phyloP scores from a whole-genome alignment of 257 asterid genomes.

The Solanum bulbocastanum region DNA sequence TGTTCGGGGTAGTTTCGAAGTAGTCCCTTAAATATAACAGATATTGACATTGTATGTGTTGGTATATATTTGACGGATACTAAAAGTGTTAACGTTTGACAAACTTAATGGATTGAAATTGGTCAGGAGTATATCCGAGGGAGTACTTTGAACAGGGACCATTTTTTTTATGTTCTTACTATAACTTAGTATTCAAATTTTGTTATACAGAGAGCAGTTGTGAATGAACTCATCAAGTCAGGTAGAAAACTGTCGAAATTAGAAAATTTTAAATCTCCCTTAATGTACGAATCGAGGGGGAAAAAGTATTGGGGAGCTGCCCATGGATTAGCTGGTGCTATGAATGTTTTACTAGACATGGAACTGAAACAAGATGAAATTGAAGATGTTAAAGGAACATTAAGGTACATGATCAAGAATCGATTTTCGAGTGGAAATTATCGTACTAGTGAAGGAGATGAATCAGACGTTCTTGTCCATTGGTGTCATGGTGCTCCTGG shows the following conservation, averaged over 20 bases:
- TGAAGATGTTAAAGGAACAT: slow-evolving; percentile 56
- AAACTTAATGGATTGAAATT: neutral
- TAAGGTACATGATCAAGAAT: slow-evolving; percentile 58
- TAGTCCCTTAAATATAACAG: neutral
- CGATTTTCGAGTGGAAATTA: slow-evolving; percentile 66
- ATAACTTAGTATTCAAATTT: neutral
- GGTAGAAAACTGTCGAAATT: slow-evolving; percentile 47
- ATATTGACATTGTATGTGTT: neutral
- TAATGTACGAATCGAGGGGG: slow-evolving; percentile 84
- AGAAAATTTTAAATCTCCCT: slow-evolving; percentile 24
- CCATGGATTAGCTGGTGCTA: slow-evolving; percentile 76
- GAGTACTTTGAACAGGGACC: neutral
- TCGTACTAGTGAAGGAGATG: slow-evolving; percentile 64
- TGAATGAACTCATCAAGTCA: slow-evolving; percentile 45
- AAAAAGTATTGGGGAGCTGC: slow-evolving; percentile 81
- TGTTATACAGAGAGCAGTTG: slow-evolving; percentile 41
- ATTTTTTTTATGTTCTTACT: neutral
- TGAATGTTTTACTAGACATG: slow-evolving; percentile 53
- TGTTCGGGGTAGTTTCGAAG: neutral
- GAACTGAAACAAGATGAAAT: slow-evolving; percentile 60
- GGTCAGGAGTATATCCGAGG: neutral
- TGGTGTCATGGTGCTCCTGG: slow-evolving; percentile 96
- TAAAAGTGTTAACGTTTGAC: neutral
- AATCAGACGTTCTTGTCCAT: slow-evolving; percentile 59
- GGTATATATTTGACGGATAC: neutral